Evolutionary conservation across 2,329 filamentous ascomycete species (phyloP), one percentile per base, ranked within the genome.

Genomic region (Scopulariopsis brevicaulis): DNA sequence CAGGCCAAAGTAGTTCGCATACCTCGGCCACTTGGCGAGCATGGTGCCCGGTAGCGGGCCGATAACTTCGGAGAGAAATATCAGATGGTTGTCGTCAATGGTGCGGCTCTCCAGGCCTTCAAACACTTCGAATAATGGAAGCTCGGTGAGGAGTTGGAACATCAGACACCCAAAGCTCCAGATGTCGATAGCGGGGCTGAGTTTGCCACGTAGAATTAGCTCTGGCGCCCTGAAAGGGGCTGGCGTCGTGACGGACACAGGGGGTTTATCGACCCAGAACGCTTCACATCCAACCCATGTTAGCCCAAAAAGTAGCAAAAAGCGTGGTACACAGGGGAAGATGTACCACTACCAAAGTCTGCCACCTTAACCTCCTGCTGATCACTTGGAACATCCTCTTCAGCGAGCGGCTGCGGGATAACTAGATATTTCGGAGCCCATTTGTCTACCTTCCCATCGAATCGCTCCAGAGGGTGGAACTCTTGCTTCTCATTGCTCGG

Each of bases 361-460:
- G 58, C 46, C 14, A 59, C 43, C 32, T 59, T 60, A 1, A 52
- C 35, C 2, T 15, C n/a, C 15, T 55, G 25, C 14, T 53, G 11
- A 1, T 37, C 22, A 15, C 52, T 25, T 22, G 46, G 18, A 1
- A 50, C 28, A 1, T 14, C 34, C 32, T 58, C 34, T 5, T 56
- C 6, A 12, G 52, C 52, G 1, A 60, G 22, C 0, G 55, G 55
- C 3, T 57, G 20, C 8, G 55, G n/a, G 1, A 43, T 53, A 1
- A 35, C 37, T n/a, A 60, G 1, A 32, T 60, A 60, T 24, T 28
- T 40, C 3, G 59, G 58, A 0, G 59, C 58, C 59, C 59, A 60
- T 28, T 40, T 22, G 28, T 60, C 59, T 14, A 0, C 0, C 24
- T 60, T 58, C 3, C 58, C 58, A 20, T 60, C 59, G 12, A 59